Evolutionary conservation across 495 filamentous ascomycete species (phyloP), one percentile per base, ranked within the genome.

Genomic region (Xanthoparmelia taractica): DNA sequence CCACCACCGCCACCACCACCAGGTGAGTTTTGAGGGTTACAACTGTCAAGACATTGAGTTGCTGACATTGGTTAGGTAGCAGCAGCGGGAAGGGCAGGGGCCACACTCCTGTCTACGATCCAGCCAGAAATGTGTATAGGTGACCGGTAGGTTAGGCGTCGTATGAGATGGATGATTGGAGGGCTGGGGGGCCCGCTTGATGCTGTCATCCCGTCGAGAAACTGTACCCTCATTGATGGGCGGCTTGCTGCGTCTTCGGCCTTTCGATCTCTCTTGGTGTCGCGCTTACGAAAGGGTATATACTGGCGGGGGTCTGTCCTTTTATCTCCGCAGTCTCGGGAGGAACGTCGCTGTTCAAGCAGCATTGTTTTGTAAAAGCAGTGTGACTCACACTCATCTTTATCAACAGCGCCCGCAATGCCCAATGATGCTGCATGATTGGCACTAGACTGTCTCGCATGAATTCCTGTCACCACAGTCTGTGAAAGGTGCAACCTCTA

Each of bases 111-210:
- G 78, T 77, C 45, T 80, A 79, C 69, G 78, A 79, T 63, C 73
- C 78, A 29, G 78, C 78, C 67, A 70, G 78, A 55, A 78, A 79
- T 69, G 73, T 70, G 58, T 72, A 69, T 27, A 50, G 73, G 11
- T 73, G 29, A 54, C 27, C 1, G 20, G 29, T 10, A 54, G 50
- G 29, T 54, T 29, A 54, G 6, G 27, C 29, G 10, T 20, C 4
- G 17, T 54, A 12, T 54, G 20, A 11, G 27, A 54, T 20, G 29
- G 27, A 33, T 54, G 50, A 8, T 33, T 54, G 29, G 10, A 54
- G 29, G 2, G 29, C 27, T 54, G 50, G 15, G 15, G 20, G 2
- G 27, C 7, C 50, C 6, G 50, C 17, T 54, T 3, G 17, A 33
- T 20, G 6, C 5, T 33, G 5, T 20, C 20, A 31, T 15, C 15